Evolutionary conservation across 768 basidiomycete species (phyloP).

Genomic region (Podaxis mareebaensis): DNA sequence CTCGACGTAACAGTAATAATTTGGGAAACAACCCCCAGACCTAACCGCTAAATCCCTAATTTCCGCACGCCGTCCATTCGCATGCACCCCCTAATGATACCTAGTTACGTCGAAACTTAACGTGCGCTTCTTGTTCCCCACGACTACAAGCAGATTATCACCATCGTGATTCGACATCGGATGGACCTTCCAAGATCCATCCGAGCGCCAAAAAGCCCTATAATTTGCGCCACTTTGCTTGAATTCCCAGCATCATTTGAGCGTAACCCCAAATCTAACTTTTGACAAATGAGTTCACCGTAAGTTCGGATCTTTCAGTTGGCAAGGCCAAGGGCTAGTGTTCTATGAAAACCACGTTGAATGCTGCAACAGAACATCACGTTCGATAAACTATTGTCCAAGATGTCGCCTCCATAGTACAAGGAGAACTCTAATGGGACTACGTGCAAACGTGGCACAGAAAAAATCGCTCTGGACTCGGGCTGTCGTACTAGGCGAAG

Average conservation of each 20-base stretch:
- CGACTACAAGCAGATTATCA: background rate
- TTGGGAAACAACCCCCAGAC: background rate
- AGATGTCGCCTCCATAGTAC: background rate
- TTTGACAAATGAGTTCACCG: background rate
- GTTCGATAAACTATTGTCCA: background rate
- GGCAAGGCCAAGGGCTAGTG: background rate
- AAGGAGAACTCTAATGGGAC: background rate
- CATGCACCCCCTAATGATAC: background rate
- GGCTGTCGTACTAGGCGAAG: background rate
- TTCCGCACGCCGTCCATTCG: background rate
- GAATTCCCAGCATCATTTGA: background rate
- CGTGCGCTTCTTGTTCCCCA: background rate
- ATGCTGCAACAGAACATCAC: background rate
- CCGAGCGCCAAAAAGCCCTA: conserved; percentile 3
- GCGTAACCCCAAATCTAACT: background rate
- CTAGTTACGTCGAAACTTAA: background rate
- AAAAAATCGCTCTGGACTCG: background rate
- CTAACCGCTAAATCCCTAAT: conserved; percentile 1
- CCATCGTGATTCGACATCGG: conserved; percentile 5
- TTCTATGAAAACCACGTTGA: background rate
- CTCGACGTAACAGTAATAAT: background rate
- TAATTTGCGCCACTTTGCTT: background rate
- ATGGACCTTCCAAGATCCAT: conserved; percentile 19
- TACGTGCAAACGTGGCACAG: background rate
- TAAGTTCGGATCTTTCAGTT: background rate